phyloP scores from a whole-genome alignment of 257 asterid genomes.

The Paulownia fortunei region DNA sequence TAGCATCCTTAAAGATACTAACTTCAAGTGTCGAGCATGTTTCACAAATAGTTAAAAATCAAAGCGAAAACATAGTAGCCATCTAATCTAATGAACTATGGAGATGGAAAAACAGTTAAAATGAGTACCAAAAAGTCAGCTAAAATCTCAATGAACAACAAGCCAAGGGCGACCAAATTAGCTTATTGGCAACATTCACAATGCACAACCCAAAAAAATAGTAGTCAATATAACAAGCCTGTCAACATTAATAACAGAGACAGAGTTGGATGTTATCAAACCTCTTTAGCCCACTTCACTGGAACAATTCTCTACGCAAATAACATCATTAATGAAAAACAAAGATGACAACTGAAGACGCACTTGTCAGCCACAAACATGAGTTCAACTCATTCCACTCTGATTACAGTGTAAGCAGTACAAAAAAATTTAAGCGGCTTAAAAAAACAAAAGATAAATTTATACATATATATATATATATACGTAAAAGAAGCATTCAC shows the following conservation, averaged over 20 bases:
- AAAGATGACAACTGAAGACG: background rate
- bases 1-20: background rate
- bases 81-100: background rate
- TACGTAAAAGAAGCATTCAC: background rate
- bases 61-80: background rate
- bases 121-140: background rate
- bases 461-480: no score
- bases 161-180: background rate
- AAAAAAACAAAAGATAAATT: background rate
- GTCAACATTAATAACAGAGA: background rate
- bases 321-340: background rate
- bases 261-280: no score
- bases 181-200: background rate
- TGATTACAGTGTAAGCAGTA: background rate
- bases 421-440: background rate
- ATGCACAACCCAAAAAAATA: background rate
- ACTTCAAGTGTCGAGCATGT: background rate
- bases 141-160: background rate
- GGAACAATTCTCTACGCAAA: background rate
- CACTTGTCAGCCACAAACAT: background rate
- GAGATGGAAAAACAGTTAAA: background rate
- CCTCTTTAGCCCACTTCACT: no score
- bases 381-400: constrained; percentile 42
- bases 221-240: background rate
- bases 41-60: background rate